Conservation (phyloP, 768 basidiomycete genomes). For the Lactarius hengduanensis region DNA sequence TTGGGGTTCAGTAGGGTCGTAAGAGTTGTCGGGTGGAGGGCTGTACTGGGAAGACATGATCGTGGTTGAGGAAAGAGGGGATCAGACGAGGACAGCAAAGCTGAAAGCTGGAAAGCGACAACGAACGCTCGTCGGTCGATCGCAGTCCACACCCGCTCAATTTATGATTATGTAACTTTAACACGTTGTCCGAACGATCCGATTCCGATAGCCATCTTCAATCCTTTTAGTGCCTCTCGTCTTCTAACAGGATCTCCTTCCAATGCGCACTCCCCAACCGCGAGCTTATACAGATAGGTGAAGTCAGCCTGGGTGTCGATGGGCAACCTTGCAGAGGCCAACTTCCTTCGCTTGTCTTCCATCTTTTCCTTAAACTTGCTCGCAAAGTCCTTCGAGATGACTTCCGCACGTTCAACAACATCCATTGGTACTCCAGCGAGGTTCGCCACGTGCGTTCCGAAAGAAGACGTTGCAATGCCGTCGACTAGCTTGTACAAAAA, state of each 20-base stretch:
- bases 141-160: conserved; percentile 13
- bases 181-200: background rate
- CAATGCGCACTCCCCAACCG: conserved; percentile 49
- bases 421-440: conserved; percentile 86
- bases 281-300: conserved; percentile 68
- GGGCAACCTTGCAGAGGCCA: conserved; percentile 60
- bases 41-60: conserved; percentile 26
- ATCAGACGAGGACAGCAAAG: conserved; percentile 6
- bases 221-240: conserved; percentile 50
- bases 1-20: conserved; percentile 34
- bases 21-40: conserved; percentile 23
- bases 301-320: conserved; percentile 89
- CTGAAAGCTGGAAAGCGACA: conserved; percentile 6
- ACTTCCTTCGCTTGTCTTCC: conserved; percentile 57
- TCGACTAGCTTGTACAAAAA: conserved; percentile 94
- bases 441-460: conserved; percentile 93
- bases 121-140: conserved; percentile 2
- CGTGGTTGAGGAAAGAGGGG: background rate
- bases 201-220: conserved; percentile 46
- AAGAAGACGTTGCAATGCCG: conserved; percentile 83
- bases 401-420: conserved; percentile 86
- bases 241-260: conserved; percentile 54
- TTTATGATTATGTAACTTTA: conserved; percentile 29
- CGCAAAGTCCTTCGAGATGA: conserved; percentile 84
- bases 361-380: conserved; percentile 81